Base-by-base conservation (phyloP, 1,284 basidiomycete species). In the Cryptococcus sp. region DNA sequence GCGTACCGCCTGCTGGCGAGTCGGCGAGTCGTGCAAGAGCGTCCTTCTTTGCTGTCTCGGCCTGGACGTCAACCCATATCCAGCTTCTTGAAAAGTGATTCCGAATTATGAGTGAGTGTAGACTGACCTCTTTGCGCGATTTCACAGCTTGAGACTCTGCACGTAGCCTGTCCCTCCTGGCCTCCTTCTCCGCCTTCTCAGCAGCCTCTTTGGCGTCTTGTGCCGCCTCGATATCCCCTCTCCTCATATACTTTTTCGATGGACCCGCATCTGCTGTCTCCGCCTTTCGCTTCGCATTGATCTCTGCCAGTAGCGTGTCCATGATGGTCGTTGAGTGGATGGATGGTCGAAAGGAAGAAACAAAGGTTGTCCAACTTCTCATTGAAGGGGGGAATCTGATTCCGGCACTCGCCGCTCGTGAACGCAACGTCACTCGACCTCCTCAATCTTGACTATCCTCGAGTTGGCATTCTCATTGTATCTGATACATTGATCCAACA, bases 161-260 rank as follows among this genome's bases (percentile, higher is more conserved):
- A 58, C 65, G 70, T 50, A 51, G 57, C 59, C 66, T 65, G 39
- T 69, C 71, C 50, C 73, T 69, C 53, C 70, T 60, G 39, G 68
- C 78, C 54, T 81, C 77, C 32, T 71, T 75, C 43, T 76, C 79
- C 53, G 78, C 79, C 36, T 74, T 75, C 58, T 83, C 80, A 50
- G 78, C 74, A 55, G 86, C 80, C 59, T 83, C 82, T 57, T 81
- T 84, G 36, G 87, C 72, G 33, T 82, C 82, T 55, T 86, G 82
- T 21, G 86, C 72, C 11, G 62, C 58, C 50, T 76, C 76, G 14
- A 75, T 51, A 23, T 95, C 92, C 16, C 86, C 88, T 56, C 84
- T 80, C 37, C 86, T 82, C 80, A 93, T 81, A 69, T 95, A 95
- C 73, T 94, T 94, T 21, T 77, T 80, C 80, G 77, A 19, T 4